A percentile compares a stretch with the other conserved stretches of the same genome.
These are phyloP conservation scores for Nicotiana rustica DNA, from an alignment of 305 asterid species.

Conservation along the genomic window DNA sequence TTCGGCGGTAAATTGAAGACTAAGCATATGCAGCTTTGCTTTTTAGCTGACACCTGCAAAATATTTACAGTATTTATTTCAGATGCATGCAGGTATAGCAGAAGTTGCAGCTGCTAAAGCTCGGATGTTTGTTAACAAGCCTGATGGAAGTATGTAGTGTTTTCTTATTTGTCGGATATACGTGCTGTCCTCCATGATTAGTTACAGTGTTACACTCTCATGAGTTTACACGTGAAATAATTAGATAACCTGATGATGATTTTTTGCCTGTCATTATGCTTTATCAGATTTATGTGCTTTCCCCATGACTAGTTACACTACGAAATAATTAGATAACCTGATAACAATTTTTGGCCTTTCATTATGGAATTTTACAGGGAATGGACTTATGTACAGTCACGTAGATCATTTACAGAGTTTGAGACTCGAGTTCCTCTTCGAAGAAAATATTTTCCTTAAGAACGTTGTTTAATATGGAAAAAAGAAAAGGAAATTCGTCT, in stretches of 20 bases:
- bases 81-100: conserved; percentile 97
- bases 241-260: background rate
- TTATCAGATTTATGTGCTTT: background rate
- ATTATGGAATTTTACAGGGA: background rate
- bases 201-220: background rate
- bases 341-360: background rate
- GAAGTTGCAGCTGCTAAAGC: conserved; percentile 99
- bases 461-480: background rate
- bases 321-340: background rate
- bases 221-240: background rate
- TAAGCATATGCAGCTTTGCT: conserved; percentile 33
- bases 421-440: background rate
- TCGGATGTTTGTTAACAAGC: conserved; percentile 96
- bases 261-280: background rate
- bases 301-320: background rate
- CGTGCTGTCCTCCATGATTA: background rate
- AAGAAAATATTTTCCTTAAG: background rate
- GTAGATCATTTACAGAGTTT: background rate
- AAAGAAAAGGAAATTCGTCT: background rate
- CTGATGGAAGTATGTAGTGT: conserved; percentile 90
- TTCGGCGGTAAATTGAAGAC: conserved; percentile 67
- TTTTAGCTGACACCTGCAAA: conserved; percentile 40
- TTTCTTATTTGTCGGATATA: conserved; percentile 5
- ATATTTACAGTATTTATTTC: conserved; percentile 48
- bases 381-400: background rate